phyloP scores from a whole-genome alignment of 345 rosid species.

The Bretschneidera sinensis region DNA sequence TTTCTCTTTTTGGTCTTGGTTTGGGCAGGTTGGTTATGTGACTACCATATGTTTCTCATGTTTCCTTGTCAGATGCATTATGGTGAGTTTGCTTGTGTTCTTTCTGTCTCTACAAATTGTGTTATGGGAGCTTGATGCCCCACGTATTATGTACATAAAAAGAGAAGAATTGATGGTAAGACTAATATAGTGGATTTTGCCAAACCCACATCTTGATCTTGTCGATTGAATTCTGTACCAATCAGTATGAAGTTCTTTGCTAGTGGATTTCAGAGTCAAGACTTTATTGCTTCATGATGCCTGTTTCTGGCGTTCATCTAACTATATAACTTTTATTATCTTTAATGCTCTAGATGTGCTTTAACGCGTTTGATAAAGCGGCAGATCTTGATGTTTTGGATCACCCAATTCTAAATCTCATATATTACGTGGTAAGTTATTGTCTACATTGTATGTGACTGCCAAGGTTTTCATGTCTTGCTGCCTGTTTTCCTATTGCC shows the following conservation, averaged over 20 bases:
- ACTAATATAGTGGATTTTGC: no score
- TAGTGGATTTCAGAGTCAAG: not conserved
- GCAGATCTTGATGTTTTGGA: conserved; percentile 78
- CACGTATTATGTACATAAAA: no score
- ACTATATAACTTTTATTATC: not conserved
- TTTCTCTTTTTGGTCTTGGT: conserved; percentile 13
- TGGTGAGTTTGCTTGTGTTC: conserved; percentile 49
- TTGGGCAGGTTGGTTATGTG: conserved; percentile 90
- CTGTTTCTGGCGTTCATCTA: conserved; percentile 8
- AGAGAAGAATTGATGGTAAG: not conserved
- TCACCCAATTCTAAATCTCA: conserved; percentile 79
- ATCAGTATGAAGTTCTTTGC: not conserved
- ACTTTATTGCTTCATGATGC: not conserved
- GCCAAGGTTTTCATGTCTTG: not conserved
- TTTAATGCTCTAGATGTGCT: conserved; percentile 53
- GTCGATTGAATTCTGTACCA: conserved; percentile 6
- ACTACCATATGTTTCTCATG: conserved; percentile 87
- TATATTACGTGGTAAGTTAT: conserved; percentile 72
- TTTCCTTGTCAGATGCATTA: conserved; percentile 80
- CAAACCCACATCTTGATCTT: no score
- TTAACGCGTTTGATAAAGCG: conserved; percentile 73
- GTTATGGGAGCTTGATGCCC: no score
- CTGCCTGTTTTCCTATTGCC: not conserved
- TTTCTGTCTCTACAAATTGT: no score
- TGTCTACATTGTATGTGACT: not conserved